Percentiles rank a stretch among this genome's conserved stretches.
Conservation (phyloP, 805 yeast species). For the Saccharomycopsis synnaedendra region DNA sequence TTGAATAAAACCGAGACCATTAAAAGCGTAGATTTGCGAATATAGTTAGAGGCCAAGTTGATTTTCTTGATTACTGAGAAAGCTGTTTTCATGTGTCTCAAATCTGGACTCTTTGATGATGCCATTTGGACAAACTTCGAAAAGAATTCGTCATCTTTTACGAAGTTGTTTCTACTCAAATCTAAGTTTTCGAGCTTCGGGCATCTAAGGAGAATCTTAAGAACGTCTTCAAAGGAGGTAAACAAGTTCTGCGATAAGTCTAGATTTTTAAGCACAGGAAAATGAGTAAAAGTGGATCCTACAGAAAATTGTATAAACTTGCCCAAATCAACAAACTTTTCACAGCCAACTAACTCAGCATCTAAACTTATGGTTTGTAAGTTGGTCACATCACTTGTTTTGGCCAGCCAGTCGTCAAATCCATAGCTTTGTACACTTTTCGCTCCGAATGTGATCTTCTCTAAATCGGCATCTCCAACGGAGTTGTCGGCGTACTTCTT, state of each 20-base stretch:
- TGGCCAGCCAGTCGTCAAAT: slow-evolving; percentile 40
- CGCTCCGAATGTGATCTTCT: slow-evolving; percentile 36
- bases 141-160: slow-evolving; percentile 1
- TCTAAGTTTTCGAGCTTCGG: slow-evolving; percentile 26
- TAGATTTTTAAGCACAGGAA: slow-evolving; percentile 26
- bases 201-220: slow-evolving; percentile 26
- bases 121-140: neutral
- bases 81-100: neutral
- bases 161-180: slow-evolving; percentile 19
- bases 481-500: slow-evolving; percentile 28
- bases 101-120: neutral
- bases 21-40: slow-evolving; percentile 3
- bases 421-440: slow-evolving; percentile 58
- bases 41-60: slow-evolving; percentile 17
- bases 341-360: slow-evolving; percentile 25
- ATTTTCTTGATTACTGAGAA: slow-evolving; percentile 5
- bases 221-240: slow-evolving; percentile 27
- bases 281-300: neutral
- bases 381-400: slow-evolving; percentile 34
- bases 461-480: slow-evolving; percentile 9
- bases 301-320: neutral
- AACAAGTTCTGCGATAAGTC: slow-evolving; percentile 56
- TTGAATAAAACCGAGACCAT: neutral
- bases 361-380: slow-evolving; percentile 42
- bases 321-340: neutral